Evolutionary conservation across 352 stramenopile species (phyloP).

Genomic region (Thraustotheca clavata): DNA sequence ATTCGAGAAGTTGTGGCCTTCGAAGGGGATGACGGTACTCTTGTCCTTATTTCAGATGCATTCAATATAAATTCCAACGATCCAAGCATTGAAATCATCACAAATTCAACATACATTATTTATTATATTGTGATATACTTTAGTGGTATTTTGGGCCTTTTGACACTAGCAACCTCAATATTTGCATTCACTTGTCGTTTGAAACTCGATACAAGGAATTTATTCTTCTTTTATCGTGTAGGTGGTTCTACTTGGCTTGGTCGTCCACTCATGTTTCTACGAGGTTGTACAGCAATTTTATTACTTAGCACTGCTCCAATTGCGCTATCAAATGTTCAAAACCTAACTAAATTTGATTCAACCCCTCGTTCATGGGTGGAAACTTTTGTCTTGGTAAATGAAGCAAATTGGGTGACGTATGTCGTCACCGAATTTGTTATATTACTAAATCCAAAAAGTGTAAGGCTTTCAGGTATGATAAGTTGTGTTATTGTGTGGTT

Average conservation of each 20-base stretch:
- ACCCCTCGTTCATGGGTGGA: not conserved
- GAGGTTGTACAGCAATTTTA: not conserved
- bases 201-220: not conserved
- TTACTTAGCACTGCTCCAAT: not conserved
- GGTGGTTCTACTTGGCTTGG: not conserved
- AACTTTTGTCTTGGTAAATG: not conserved
- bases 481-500: not conserved
- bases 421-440: not conserved
- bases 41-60: not conserved
- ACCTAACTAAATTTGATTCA: not conserved
- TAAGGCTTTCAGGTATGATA: not conserved
- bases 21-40: not conserved
- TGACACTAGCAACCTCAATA: not conserved
- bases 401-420: slow-evolving; percentile 12
- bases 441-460: not conserved
- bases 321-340: not conserved
- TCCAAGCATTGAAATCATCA: not conserved
- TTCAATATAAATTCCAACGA: not conserved
- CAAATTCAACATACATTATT: not conserved
- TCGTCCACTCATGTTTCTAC: not conserved
- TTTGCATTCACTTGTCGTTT: not conserved
- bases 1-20: not conserved
- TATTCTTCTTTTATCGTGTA: slow-evolving; percentile 11
- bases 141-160: not conserved
- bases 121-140: slow-evolving; percentile 4